Percentiles rank a stretch among this genome's conserved stretches.
These are phyloP conservation scores for Atkinsonella hypoxylon DNA, from an alignment of 2,329 filamentous ascomycete species.

Conservation along the genomic window DNA sequence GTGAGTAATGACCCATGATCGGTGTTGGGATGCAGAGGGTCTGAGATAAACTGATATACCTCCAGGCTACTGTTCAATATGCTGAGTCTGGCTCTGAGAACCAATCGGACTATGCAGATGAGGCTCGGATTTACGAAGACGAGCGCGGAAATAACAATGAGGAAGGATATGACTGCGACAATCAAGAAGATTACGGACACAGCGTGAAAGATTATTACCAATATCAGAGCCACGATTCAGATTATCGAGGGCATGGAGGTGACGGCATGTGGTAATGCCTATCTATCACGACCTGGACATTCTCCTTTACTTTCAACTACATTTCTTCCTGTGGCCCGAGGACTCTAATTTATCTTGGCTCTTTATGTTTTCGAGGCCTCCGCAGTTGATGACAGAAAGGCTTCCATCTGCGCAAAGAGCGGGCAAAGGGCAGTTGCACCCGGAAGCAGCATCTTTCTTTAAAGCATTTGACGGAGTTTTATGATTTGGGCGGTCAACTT, in stretches of 20 bases:
- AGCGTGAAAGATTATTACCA: conserved; percentile 30
- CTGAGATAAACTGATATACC: conserved; percentile 2
- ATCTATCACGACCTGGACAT: not conserved
- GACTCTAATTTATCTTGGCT: conserved; percentile 5
- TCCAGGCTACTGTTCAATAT: conserved; percentile 33
- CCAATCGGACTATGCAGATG: conserved; percentile 38
- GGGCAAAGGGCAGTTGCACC: conserved; percentile 9
- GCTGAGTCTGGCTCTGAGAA: conserved; percentile 30
- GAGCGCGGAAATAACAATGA: conserved; percentile 31
- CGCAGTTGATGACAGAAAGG: conserved; percentile 8
- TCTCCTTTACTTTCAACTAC: conserved; percentile 8
- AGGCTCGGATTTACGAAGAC: conserved; percentile 41
- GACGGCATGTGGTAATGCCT: conserved; percentile 32
- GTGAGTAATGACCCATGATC: conserved; percentile 22
- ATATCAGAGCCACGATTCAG: conserved; percentile 22
- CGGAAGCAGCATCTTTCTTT: conserved; percentile 14
- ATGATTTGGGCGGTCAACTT: conserved; percentile 14
- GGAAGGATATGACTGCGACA: conserved; percentile 26
- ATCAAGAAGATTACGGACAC: conserved; percentile 25
- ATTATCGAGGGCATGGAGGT: conserved; percentile 23
- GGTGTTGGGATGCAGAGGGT: not conserved
- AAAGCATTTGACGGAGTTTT: conserved; percentile 25
- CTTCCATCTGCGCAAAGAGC: not conserved
- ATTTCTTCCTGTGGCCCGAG: conserved; percentile 1
- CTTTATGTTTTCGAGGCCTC: conserved; percentile 2